Conservation (phyloP, 441 rosid genomes). For the Capsella rubella region DNA sequence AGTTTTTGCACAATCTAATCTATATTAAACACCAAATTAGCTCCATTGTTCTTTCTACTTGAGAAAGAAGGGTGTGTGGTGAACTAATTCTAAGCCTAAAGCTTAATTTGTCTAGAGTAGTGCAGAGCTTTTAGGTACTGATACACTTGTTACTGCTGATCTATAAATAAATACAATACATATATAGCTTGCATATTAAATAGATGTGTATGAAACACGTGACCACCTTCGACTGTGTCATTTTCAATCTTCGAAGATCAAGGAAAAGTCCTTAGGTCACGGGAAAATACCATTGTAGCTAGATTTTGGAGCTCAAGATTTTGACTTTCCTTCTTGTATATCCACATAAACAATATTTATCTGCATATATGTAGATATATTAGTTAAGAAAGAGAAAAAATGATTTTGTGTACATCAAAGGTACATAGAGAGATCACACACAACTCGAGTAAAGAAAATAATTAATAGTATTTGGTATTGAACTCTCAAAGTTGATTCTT, state of each 20-base stretch:
- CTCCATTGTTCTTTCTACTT: slow-evolving; percentile 6
- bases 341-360: neutral
- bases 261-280: slow-evolving; percentile 42
- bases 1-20: neutral
- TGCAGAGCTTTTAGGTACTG: slow-evolving; percentile 13
- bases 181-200: slow-evolving; percentile 20
- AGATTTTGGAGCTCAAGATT: slow-evolving; percentile 43
- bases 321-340: slow-evolving; percentile 35
- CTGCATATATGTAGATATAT: neutral
- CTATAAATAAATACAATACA: slow-evolving; percentile 21
- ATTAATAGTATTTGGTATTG: slow-evolving; percentile 5
- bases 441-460: slow-evolving; percentile 16
- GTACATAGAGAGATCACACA: slow-evolving; percentile 42
- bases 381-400: too few relatives aligned
- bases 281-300: slow-evolving; percentile 42
- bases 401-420: slow-evolving; percentile 41
- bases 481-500: slow-evolving; percentile 39
- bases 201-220: slow-evolving; percentile 36
- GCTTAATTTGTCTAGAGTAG: slow-evolving; percentile 7
- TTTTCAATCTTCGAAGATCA: slow-evolving; percentile 38
- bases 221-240: slow-evolving; percentile 36
- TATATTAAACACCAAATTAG: neutral
- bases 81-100: slow-evolving; percentile 11
- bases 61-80: slow-evolving; percentile 9
- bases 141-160: slow-evolving; percentile 7